These are phyloP conservation scores for Allomyces macrogynus DNA, from an alignment of 192 early-diverging fungal species.

Conservation along the genomic window DNA sequence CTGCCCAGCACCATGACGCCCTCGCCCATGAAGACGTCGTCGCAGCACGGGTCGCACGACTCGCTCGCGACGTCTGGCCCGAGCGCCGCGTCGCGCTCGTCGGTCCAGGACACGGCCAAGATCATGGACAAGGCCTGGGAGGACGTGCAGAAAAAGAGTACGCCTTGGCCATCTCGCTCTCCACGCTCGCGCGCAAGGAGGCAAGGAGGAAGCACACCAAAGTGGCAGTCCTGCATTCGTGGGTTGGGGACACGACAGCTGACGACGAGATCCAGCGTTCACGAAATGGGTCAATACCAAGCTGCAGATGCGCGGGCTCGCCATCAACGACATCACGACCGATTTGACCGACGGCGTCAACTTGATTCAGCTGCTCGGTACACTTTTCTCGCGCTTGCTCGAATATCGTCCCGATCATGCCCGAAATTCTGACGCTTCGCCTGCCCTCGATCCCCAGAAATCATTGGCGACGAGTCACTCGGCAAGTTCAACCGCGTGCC, in stretches of 20 bases:
- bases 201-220: background rate
- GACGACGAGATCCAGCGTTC: constrained; percentile 21
- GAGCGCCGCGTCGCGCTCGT: background rate
- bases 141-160: constrained; percentile 79
- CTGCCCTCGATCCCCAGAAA: constrained; percentile 32
- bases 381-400: background rate
- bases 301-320: constrained; percentile 27
- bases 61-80: background rate
- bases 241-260: constrained; percentile 4
- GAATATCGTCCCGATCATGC: too few relatives aligned
- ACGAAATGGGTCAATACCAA: constrained; percentile 63
- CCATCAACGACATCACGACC: constrained; percentile 25
- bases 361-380: constrained; percentile 43
- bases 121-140: constrained; percentile 68
- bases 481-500: constrained; percentile 76
- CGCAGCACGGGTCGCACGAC: background rate
- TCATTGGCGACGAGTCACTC: constrained; percentile 76
- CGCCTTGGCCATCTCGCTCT: constrained; percentile 6
- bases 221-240: background rate
- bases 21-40: background rate
- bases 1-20: too few relatives aligned
- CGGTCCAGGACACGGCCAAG: background rate
- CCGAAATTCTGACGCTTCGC: too few relatives aligned
- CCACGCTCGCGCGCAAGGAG: background rate
- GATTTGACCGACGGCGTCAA: constrained; percentile 46